Evolutionary conservation across 2,329 filamentous ascomycete genomes (phyloP).

Genomic region (Lachnellula hyalina): DNA sequence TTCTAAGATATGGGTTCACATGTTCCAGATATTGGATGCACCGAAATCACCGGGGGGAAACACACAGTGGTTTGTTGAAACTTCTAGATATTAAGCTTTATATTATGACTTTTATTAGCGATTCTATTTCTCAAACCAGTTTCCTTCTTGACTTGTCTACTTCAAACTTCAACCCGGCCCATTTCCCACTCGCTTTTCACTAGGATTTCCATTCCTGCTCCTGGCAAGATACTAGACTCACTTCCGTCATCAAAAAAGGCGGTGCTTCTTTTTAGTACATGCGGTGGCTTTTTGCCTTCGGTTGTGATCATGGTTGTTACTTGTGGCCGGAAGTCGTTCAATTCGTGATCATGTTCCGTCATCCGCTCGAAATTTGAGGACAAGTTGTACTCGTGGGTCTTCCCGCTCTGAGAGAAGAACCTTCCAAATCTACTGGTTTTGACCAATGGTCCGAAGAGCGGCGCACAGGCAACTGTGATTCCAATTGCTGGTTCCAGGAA

Average conservation of each 20-base stretch:
- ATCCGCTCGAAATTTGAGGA: not conserved
- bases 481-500: conserved; percentile 7
- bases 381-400: not conserved
- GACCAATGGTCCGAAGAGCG: conserved; percentile 3
- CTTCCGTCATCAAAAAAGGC: not conserved
- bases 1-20: no score
- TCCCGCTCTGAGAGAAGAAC: not conserved
- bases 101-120: no score
- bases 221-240: not conserved
- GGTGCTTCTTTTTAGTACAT: no score
- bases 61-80: no score
- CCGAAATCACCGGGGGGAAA: no score
- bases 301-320: not conserved
- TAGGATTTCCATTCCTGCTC: not conserved
- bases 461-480: conserved; percentile 6
- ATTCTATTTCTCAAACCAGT: no score
- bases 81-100: no score
- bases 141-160: no score
- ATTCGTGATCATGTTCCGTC: not conserved
- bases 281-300: not conserved
- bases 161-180: not conserved
- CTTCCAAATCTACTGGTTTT: not conserved
- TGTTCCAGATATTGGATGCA: no score
- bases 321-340: not conserved
- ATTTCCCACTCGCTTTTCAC: not conserved